A percentile compares a stretch with the other conserved stretches of the same genome.
These are phyloP conservation scores for Zangia roseola DNA, from an alignment of 768 basidiomycete species.

Conservation along the genomic window DNA sequence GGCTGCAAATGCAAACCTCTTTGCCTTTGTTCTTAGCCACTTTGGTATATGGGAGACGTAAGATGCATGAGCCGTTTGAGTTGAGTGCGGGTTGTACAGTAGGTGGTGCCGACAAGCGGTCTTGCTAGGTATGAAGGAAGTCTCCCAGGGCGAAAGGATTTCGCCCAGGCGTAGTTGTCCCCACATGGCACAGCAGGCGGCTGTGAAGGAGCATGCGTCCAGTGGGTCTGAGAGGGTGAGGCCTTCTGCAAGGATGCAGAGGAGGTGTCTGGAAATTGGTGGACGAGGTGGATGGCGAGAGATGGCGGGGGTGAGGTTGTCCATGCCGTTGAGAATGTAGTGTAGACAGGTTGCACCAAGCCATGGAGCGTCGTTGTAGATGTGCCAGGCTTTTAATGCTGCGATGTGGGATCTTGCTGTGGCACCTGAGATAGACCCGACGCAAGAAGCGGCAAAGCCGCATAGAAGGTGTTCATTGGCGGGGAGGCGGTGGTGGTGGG, in stretches of 20 bases:
- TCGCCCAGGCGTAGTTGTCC: background rate
- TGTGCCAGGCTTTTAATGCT: slow-evolving; percentile 34
- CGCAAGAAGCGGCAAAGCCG: slow-evolving; percentile 22
- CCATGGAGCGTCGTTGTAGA: slow-evolving; percentile 26
- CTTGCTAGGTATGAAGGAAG: background rate
- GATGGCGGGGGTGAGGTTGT: slow-evolving; percentile 23
- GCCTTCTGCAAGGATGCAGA: background rate
- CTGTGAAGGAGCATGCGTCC: background rate
- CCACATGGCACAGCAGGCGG: background rate
- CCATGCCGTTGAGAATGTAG: slow-evolving; percentile 24
- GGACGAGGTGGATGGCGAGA: slow-evolving; percentile 7
- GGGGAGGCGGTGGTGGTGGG: slow-evolving; percentile 12
- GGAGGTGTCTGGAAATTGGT: slow-evolving; percentile 24
- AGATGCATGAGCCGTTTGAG: background rate
- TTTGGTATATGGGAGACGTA: slow-evolving; percentile 17
- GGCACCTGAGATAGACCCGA: background rate
- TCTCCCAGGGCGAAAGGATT: background rate
- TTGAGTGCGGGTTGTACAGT: background rate
- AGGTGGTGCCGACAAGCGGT: background rate
- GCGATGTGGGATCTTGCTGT: background rate
- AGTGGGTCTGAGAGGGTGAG: background rate
- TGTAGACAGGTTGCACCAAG: slow-evolving; percentile 13
- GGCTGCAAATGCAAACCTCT: slow-evolving; percentile 33
- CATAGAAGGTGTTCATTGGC: slow-evolving; percentile 29
- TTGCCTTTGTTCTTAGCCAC: slow-evolving; percentile 21